Percentiles rank a stretch among this genome's conserved stretches.
phyloP scores from a whole-genome alignment of 2,329 filamentous ascomycete genomes.

The Neopestalotiopsis sp. region DNA sequence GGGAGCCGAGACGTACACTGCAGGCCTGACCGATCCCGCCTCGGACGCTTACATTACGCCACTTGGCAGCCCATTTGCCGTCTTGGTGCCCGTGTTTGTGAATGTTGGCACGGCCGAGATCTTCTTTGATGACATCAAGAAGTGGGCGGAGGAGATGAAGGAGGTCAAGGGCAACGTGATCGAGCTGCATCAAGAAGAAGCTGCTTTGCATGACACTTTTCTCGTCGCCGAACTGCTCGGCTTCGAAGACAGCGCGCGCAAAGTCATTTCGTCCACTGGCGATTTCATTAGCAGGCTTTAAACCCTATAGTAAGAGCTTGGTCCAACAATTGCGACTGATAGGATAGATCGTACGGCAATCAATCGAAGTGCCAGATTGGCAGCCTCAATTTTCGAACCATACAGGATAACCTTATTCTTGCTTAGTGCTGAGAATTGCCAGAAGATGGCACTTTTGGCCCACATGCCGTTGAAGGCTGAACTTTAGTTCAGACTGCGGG shows the following conservation, averaged over 20 bases:
- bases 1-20: conserved; percentile 30
- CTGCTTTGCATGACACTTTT: neutral
- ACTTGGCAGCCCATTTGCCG: conserved; percentile 42
- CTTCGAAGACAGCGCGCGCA: neutral
- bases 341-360: no score
- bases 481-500: no score
- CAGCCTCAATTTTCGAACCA: no score
- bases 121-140: conserved; percentile 42
- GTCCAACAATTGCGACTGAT: no score
- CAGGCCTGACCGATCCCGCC: conserved; percentile 24
- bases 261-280: neutral
- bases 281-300: no score
- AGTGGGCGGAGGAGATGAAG: conserved; percentile 42
- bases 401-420: no score
- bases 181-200: neutral
- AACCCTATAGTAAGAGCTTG: no score
- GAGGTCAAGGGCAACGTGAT: conserved; percentile 40
- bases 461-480: no score
- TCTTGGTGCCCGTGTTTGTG: conserved; percentile 45
- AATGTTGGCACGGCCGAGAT: conserved; percentile 46
- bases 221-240: neutral
- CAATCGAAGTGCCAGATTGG: no score
- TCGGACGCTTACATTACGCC: conserved; percentile 36
- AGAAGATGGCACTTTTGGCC: no score
- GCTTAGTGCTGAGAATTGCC: no score